A percentile compares a stretch with the other conserved stretches of the same genome.
Conservation (phyloP, 768 basidiomycete genomes). For the Amanita pseudoporphyria region DNA sequence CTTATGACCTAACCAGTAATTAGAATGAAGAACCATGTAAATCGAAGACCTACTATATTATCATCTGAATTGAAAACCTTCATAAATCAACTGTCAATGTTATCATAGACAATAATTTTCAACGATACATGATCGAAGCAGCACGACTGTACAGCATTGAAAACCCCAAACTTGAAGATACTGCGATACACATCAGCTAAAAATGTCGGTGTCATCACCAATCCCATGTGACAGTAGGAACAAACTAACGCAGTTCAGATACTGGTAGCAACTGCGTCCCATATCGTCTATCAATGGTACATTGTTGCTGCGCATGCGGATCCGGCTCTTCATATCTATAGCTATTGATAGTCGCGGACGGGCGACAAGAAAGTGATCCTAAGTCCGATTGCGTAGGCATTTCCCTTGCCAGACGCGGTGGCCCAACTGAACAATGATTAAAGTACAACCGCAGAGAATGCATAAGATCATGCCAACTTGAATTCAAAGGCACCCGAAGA, state of each 20-base stretch:
- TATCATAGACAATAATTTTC: background rate
- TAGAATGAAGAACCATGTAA: background rate
- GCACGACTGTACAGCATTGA: conserved; percentile 85
- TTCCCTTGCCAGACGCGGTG: background rate
- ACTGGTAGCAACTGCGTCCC: conserved; percentile 55
- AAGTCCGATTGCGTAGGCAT: background rate
- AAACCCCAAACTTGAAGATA: conserved; percentile 81
- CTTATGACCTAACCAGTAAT: conserved; percentile 51
- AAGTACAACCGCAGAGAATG: background rate
- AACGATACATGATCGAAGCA: conserved; percentile 65
- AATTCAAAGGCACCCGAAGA: background rate
- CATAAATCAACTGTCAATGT: background rate
- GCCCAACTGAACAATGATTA: background rate
- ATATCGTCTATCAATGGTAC: conserved; percentile 26
- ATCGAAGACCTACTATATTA: conserved; percentile 45
- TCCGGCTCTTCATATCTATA: background rate
- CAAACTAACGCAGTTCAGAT: conserved; percentile 58
- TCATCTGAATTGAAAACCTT: conserved; percentile 51
- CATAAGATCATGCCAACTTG: background rate
- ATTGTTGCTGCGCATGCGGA: conserved; percentile 7
- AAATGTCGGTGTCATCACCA: conserved; percentile 7
- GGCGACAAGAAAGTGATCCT: background rate
- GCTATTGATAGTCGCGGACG: background rate
- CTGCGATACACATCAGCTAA: conserved; percentile 74
- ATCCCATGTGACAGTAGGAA: background rate